These are phyloP conservation scores for Aspergillus clavatus DNA, from an alignment of 2,329 filamentous ascomycete genomes.

Conservation along the genomic window DNA sequence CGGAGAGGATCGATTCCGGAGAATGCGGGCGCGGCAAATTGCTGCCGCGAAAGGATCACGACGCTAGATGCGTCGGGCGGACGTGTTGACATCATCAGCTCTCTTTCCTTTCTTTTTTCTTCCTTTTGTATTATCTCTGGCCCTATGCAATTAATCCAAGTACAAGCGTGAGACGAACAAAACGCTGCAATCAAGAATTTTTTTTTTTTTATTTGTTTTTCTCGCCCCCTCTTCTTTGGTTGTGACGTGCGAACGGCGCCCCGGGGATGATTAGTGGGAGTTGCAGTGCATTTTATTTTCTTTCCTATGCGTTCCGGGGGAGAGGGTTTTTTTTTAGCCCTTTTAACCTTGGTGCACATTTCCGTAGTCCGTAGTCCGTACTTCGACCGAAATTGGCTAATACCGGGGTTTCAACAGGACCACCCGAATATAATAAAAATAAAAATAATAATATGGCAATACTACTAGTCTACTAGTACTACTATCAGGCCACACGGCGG, in stretches of 20 bases:
- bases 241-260: background rate
- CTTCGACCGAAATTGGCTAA: too few relatives aligned
- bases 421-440: too few relatives aligned
- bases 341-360: too few relatives aligned
- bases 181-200: background rate
- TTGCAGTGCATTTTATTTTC: too few relatives aligned
- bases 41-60: slow-evolving; percentile 39
- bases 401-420: too few relatives aligned
- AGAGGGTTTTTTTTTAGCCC: too few relatives aligned
- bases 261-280: background rate
- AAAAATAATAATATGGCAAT: too few relatives aligned
- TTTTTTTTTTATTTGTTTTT: background rate
- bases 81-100: slow-evolving; percentile 5
- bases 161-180: background rate
- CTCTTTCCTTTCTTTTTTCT: background rate
- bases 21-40: slow-evolving; percentile 46
- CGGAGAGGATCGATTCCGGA: slow-evolving; percentile 46
- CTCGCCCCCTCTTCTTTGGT: background rate
- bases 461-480: too few relatives aligned
- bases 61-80: slow-evolving; percentile 21
- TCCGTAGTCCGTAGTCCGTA: too few relatives aligned
- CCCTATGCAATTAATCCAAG: background rate
- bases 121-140: background rate
- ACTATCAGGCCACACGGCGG: too few relatives aligned
- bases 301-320: too few relatives aligned